These are phyloP conservation scores for Ophiostoma tasmaniense DNA, from an alignment of 2,329 filamentous ascomycete species.

Conservation along the genomic window DNA sequence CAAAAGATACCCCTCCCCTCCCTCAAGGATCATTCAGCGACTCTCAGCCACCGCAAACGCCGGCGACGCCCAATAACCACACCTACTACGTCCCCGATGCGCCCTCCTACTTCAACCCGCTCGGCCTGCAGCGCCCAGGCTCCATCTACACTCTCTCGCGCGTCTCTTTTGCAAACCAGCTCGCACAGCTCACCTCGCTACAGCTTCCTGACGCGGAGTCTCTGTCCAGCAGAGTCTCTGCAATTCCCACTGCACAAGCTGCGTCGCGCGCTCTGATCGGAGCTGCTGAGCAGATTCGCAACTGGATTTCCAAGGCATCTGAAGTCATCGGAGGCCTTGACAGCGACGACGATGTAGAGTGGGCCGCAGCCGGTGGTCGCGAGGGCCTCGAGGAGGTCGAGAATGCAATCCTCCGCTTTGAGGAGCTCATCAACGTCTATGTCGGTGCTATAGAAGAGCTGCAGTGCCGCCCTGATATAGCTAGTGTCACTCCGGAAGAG, in stretches of 20 bases:
- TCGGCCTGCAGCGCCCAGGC: slow-evolving; percentile 59
- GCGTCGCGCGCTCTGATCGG: slow-evolving; percentile 76
- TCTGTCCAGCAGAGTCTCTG: slow-evolving; percentile 72
- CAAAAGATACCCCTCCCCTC: slow-evolving; percentile 45
- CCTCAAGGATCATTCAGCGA: slow-evolving; percentile 16
- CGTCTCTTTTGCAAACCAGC: slow-evolving; percentile 84
- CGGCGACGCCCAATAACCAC: slow-evolving; percentile 24
- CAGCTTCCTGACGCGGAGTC: slow-evolving; percentile 79
- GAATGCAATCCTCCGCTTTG: slow-evolving; percentile 71
- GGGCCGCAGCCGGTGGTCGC: slow-evolving; percentile 80
- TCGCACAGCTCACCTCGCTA: slow-evolving; percentile 84
- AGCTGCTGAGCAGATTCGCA: slow-evolving; percentile 83
- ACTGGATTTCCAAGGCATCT: slow-evolving; percentile 87
- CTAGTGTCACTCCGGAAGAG: slow-evolving; percentile 59
- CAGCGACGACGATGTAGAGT: slow-evolving; percentile 94
- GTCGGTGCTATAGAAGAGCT: slow-evolving; percentile 89
- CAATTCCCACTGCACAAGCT: slow-evolving; percentile 76
- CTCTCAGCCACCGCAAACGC: slow-evolving; percentile 9
- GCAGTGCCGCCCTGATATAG: slow-evolving; percentile 70
- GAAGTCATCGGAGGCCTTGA: slow-evolving; percentile 84
- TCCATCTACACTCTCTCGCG: slow-evolving; percentile 92
- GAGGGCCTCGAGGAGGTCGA: slow-evolving; percentile 69
- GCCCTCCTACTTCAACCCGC: slow-evolving; percentile 57
- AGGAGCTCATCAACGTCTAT: slow-evolving; percentile 84
- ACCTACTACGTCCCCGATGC: slow-evolving; percentile 41